These are phyloP conservation scores for Spathaspora arborariae DNA, from an alignment of 805 yeast genomes.

Conservation along the genomic window DNA sequence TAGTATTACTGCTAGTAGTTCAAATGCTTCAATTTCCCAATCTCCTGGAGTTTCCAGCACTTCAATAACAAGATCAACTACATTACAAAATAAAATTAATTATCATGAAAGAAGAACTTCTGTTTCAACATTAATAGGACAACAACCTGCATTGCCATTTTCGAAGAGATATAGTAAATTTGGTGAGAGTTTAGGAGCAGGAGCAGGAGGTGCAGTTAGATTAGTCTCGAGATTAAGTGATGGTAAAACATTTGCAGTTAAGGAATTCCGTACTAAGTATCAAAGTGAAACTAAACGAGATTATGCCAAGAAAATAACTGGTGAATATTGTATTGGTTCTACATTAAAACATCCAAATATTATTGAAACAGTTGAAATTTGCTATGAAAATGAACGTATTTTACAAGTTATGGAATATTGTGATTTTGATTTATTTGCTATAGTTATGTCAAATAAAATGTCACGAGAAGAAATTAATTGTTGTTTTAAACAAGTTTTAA, in stretches of 20 bases:
- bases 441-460: constrained; percentile 84
- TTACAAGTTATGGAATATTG: constrained; percentile 94
- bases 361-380: constrained; percentile 73
- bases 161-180: constrained; percentile 62
- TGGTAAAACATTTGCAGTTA: constrained; percentile 74
- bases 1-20: constrained; percentile 24
- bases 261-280: constrained; percentile 72
- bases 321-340: constrained; percentile 85
- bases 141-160: constrained; percentile 25
- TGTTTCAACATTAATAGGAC: constrained; percentile 23
- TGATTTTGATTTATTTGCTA: constrained; percentile 80
- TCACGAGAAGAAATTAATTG: constrained; percentile 78
- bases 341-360: constrained; percentile 79
- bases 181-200: constrained; percentile 76
- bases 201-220: constrained; percentile 87
- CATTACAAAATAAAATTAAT: constrained; percentile 26
- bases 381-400: constrained; percentile 66
- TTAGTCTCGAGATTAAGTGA: constrained; percentile 65
- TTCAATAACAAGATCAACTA: constrained; percentile 28
- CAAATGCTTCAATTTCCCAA: constrained; percentile 33
- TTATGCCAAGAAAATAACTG: constrained; percentile 81
- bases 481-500: constrained; percentile 68
- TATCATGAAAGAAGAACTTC: constrained; percentile 36
- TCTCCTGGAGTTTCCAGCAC: constrained; percentile 26
- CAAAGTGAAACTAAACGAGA: constrained; percentile 69